A percentile compares a stretch with the other conserved stretches of the same genome.
phyloP scores from a whole-genome alignment of 805 yeast genomes.

The Zygosaccharomyces bailii region DNA sequence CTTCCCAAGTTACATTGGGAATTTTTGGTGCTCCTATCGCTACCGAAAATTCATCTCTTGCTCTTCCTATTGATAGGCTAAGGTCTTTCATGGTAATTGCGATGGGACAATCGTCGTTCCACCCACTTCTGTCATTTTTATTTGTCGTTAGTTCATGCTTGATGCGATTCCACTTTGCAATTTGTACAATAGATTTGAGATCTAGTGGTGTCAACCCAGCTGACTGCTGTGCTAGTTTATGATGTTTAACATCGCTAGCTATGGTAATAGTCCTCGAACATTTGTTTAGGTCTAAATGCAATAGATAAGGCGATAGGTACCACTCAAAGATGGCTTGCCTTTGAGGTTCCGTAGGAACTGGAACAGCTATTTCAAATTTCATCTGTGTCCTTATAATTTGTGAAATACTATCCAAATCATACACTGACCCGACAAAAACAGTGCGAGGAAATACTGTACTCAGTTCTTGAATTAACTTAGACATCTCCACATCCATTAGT shows the following conservation, averaged over 20 bases:
- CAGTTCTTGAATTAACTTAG: slow-evolving; percentile 55
- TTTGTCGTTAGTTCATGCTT: slow-evolving; percentile 40
- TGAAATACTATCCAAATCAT: slow-evolving; percentile 65
- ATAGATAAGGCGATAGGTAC: slow-evolving; percentile 39
- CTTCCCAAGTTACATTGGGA: slow-evolving; percentile 95
- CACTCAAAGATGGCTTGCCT: slow-evolving; percentile 59
- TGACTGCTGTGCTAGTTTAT: slow-evolving; percentile 70
- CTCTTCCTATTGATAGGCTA: slow-evolving; percentile 62
- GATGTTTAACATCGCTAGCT: slow-evolving; percentile 41
- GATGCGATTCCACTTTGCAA: slow-evolving; percentile 57
- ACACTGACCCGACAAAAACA: slow-evolving; percentile 62
- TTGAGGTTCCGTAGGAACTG: slow-evolving; percentile 78
- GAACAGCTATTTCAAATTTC: slow-evolving; percentile 71
- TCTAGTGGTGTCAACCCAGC: slow-evolving; percentile 93
- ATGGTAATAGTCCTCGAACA: slow-evolving; percentile 3
- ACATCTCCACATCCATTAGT: slow-evolving; percentile 46
- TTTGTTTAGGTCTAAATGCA: slow-evolving; percentile 11
- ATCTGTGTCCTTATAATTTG: slow-evolving; percentile 62
- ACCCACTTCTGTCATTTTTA: slow-evolving; percentile 25
- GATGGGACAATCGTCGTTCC: slow-evolving; percentile 30
- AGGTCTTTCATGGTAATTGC: slow-evolving; percentile 57
- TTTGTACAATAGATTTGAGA: slow-evolving; percentile 62
- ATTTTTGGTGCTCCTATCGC: slow-evolving; percentile 96
- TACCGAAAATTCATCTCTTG: slow-evolving; percentile 84
- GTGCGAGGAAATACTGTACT: slow-evolving; percentile 36